Conservation (phyloP, 495 filamentous ascomycete genomes). For the Penicillium parvum region DNA sequence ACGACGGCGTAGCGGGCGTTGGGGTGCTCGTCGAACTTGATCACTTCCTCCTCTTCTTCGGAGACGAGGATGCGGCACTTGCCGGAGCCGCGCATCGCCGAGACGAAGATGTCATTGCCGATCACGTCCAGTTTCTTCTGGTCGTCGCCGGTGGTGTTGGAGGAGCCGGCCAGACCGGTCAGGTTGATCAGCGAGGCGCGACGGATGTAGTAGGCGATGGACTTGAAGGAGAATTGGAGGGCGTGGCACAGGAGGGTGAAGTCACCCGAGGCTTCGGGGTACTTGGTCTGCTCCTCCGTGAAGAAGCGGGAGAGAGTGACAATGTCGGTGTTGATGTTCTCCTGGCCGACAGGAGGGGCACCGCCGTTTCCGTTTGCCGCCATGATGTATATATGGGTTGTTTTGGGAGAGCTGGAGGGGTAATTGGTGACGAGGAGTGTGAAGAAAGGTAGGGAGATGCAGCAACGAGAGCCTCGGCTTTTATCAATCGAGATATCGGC, state of each 20-base stretch:
- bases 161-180: conserved; percentile 87
- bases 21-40: conserved; percentile 76
- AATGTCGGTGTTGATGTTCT: conserved; percentile 92
- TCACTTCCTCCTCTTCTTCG: conserved; percentile 90
- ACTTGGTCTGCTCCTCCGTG: conserved; percentile 90
- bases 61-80: conserved; percentile 89
- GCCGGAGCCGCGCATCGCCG: conserved; percentile 85
- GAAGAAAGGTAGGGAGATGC: not conserved
- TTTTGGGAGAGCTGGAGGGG: not conserved
- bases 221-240: conserved; percentile 98
- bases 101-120: conserved; percentile 94
- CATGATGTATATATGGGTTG: conserved; percentile 27
- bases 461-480: not conserved
- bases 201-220: conserved; percentile 98
- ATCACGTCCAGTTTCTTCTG: conserved; percentile 99
- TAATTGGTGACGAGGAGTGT: not conserved
- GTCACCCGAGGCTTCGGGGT: conserved; percentile 93
- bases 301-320: conserved; percentile 92
- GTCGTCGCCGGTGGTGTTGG: conserved; percentile 94
- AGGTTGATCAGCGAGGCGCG: conserved; percentile 96
- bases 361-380: conserved; percentile 31
- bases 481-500: too few relatives aligned
- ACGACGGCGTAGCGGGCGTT: conserved; percentile 89
- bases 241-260: conserved; percentile 99
- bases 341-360: conserved; percentile 46